Evolutionary conservation across 208 protist genomes (phyloP).

Genomic region (Willaertia magna): DNA sequence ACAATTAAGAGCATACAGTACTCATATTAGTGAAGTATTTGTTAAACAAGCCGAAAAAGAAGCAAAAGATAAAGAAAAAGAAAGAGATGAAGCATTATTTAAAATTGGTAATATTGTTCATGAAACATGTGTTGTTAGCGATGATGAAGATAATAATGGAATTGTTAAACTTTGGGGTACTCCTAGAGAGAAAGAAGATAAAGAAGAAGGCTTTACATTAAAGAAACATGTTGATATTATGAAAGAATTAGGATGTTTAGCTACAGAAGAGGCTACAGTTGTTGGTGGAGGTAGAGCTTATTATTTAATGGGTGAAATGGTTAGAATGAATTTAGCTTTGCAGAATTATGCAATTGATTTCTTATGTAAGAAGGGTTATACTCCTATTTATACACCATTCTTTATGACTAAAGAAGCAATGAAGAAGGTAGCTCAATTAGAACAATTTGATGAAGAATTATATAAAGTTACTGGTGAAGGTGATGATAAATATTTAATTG

Average conservation of each 20-base stretch:
- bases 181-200: slow-evolving; percentile 12
- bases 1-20: slow-evolving; percentile 72
- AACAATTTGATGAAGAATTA: slow-evolving; percentile 97
- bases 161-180: slow-evolving; percentile 68
- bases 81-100: slow-evolving; percentile 56
- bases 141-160: slow-evolving; percentile 86
- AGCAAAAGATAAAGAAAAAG: slow-evolving; percentile 35
- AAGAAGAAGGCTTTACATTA: slow-evolving; percentile 24
- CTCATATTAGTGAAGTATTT: slow-evolving; percentile 46
- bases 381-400: slow-evolving; percentile 94
- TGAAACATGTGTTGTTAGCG: slow-evolving; percentile 71
- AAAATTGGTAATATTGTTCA: slow-evolving; percentile 90
- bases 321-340: slow-evolving; percentile 92
- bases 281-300: slow-evolving; percentile 92
- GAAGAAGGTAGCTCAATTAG: slow-evolving; percentile 88
- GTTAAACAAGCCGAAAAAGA: slow-evolving; percentile 41
- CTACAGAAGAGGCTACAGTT: slow-evolving; percentile 49
- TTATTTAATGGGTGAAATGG: slow-evolving; percentile 88
- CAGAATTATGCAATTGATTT: slow-evolving; percentile 93
- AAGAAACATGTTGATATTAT: slow-evolving; percentile 80
- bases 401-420: slow-evolving; percentile 97
- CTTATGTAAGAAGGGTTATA: slow-evolving; percentile 73
- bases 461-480: slow-evolving; percentile 93
- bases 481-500: slow-evolving; percentile 99
- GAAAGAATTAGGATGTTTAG: slow-evolving; percentile 62